Evolutionary conservation across 208 protist genomes (phyloP).

Genomic region (Leishmania major): DNA sequence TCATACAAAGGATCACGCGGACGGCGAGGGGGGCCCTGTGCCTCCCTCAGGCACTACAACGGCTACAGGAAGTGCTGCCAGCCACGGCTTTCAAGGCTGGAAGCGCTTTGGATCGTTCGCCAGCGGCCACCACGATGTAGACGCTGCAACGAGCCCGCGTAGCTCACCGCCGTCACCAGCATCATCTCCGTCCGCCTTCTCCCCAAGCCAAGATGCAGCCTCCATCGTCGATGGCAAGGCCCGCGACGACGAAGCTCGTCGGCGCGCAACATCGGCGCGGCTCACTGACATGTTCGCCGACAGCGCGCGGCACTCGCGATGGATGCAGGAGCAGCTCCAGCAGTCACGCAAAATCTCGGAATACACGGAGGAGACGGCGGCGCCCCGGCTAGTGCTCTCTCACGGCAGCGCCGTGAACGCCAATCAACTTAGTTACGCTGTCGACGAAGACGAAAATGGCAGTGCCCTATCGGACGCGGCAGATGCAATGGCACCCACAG

Average conservation of each 20-base stretch:
- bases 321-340: conserved; percentile 30
- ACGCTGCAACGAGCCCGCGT: not conserved
- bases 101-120: conserved; percentile 10
- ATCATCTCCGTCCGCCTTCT: not conserved
- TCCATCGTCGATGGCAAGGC: conserved; percentile 8
- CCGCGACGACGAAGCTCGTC: conserved; percentile 9
- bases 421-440: not conserved
- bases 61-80: not conserved
- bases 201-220: not conserved
- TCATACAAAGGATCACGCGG: not conserved
- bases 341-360: not conserved
- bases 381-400: conserved; percentile 9
- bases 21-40: not conserved
- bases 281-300: conserved; percentile 31
- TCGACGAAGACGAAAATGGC: conserved; percentile 15
- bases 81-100: conserved; percentile 21
- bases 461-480: not conserved
- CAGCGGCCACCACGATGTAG: not conserved
- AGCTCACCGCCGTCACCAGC: not conserved
- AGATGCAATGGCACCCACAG: not conserved
- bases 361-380: conserved; percentile 11
- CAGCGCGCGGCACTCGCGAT: conserved; percentile 20
- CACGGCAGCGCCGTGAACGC: too few species aligned
- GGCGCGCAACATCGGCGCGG: conserved; percentile 18
- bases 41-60: not conserved